Evolutionary conservation across 2,329 filamentous ascomycete species (phyloP), one percentile per base, ranked within the genome.

Genomic region (Penicillium concentricum): DNA sequence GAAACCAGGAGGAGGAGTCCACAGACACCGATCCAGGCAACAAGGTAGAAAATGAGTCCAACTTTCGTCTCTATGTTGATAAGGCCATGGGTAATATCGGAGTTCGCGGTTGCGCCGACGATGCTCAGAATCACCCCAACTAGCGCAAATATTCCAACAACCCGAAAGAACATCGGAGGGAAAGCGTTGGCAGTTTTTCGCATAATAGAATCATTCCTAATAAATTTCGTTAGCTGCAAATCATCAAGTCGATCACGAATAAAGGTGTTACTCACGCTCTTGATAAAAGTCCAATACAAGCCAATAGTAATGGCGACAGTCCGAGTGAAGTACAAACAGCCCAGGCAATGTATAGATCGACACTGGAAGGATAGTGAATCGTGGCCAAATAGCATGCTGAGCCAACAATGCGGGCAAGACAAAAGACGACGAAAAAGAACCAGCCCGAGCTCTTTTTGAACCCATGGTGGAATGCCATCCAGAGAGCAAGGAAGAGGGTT

Each of bases 391-490:
- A 63, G 48, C 71, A 68, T 4, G 64, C 65, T 18, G 69, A 63
- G 16, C 72, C 71, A 8, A 66, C 59, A 22, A 72, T 53, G 26
- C 72, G 66, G 26, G 70, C 54, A 8, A 69, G 47, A 44, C 63
- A 72, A 58, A 74, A 74, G 2, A 74, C 59, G 12, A 67, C 60
- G 5, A 75, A 66, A 49, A 71, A 74, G 24, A 70, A 67, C 70
- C 72, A 76, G 39, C 72, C 71, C 4, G 68, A 65, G 48, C 70
- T 68, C 51, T 60, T 69, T 37, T 60, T 59, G 32, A 71, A 67
- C 5, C 68, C 67, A 43, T 70, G 68, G 10, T 67, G 61, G 9
- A 50, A 49, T 30, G 57, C 55, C 45, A 70, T 56, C 51, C 60
- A 59, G 10, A 67, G 41, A n/a, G 64, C 56, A 18, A 63, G 22